phyloP scores from a whole-genome alignment of 306 rosid genomes.

The Fragaria vesca region DNA sequence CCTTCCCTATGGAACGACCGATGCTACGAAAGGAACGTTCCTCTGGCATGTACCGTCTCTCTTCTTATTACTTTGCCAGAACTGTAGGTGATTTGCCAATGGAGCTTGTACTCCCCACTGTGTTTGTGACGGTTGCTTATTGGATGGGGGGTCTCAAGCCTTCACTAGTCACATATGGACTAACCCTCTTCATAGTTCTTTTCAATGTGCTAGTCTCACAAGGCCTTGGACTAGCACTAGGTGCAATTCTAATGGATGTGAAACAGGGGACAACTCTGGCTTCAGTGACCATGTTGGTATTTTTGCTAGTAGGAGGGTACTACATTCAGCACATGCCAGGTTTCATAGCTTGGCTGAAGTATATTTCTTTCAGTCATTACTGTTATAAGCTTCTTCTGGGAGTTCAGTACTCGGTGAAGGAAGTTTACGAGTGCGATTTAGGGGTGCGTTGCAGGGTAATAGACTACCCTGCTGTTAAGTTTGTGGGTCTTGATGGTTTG shows the following conservation, averaged over 20 bases:
- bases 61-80: conserved; percentile 77
- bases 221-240: conserved; percentile 88
- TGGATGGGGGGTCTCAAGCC: conserved; percentile 96
- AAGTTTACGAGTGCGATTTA: conserved; percentile 52
- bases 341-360: conserved; percentile 86
- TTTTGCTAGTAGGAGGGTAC: conserved; percentile 84
- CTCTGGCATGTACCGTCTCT: conserved; percentile 87
- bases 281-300: conserved; percentile 74
- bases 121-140: conserved; percentile 62
- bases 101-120: conserved; percentile 86
- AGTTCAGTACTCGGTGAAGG: conserved; percentile 61
- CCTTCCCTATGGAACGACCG: conserved; percentile 77
- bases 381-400: conserved; percentile 79
- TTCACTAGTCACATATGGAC: conserved; percentile 48
- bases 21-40: conserved; percentile 79
- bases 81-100: conserved; percentile 78
- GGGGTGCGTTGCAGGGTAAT: conserved; percentile 51
- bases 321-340: conserved; percentile 75
- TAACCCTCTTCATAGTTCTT: conserved; percentile 68
- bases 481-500: conserved; percentile 46
- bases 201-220: conserved; percentile 80
- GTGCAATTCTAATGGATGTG: conserved; percentile 83
- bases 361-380: conserved; percentile 70
- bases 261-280: conserved; percentile 86
- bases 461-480: conserved; percentile 65